These are phyloP conservation scores for Puya raimondii DNA, from an alignment of 176 grass and related monocot species.

Conservation along the genomic window DNA sequence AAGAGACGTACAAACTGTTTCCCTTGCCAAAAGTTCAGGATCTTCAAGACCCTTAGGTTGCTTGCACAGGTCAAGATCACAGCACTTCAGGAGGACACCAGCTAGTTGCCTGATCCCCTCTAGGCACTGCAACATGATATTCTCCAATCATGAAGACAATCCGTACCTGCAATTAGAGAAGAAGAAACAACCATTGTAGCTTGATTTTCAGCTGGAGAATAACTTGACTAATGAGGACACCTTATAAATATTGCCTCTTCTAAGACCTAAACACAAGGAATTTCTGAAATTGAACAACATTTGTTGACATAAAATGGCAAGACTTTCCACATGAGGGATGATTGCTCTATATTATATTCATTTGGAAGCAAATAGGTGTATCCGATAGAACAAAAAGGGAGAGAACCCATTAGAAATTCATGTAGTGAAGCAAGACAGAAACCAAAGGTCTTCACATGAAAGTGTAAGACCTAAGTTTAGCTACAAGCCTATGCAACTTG, in stretches of 20 bases:
- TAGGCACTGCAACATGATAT: constrained; percentile 85
- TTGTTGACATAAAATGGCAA: background rate
- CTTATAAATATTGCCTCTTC: background rate
- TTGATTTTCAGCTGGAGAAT: background rate
- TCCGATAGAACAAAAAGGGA: background rate
- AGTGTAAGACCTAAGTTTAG: background rate
- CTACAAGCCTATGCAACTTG: background rate
- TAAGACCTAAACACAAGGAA: background rate
- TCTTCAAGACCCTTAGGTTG: constrained; percentile 63
- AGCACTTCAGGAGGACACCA: constrained; percentile 53
- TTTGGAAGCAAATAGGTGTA: background rate
- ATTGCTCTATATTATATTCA: background rate
- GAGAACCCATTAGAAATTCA: background rate
- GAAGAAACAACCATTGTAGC: background rate
- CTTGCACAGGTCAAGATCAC: constrained; percentile 48
- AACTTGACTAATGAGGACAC: background rate
- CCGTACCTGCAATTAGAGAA: background rate
- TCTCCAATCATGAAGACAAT: background rate
- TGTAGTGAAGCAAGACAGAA: background rate
- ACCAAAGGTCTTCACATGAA: background rate
- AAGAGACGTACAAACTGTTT: constrained; percentile 70
- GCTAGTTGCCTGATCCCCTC: constrained; percentile 55
- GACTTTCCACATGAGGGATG: background rate
- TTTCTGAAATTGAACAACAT: background rate
- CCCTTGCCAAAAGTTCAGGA: constrained; percentile 65